Evolutionary conservation across 495 filamentous ascomycete species (phyloP).

Genomic region (Lindgomyces ingoldianus): DNA sequence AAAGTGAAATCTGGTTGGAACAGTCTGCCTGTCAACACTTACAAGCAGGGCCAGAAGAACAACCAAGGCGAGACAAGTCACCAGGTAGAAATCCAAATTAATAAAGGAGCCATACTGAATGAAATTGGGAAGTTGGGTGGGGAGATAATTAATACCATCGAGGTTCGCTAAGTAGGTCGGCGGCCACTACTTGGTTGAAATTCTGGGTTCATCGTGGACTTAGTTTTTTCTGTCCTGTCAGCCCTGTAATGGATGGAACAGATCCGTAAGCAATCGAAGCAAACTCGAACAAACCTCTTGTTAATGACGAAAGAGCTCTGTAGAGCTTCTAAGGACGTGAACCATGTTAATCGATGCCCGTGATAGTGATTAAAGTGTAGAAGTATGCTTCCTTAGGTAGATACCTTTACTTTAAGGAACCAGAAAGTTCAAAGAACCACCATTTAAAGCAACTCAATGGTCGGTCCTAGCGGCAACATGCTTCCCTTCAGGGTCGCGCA

Average conservation of each 20-base stretch:
- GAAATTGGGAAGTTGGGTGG: conserved; percentile 76
- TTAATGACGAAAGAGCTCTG: not conserved
- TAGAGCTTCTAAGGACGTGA: not conserved
- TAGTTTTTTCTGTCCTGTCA: no score
- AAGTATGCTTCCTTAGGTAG: no score
- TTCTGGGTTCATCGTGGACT: no score
- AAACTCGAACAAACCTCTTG: no score
- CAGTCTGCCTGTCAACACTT: conserved; percentile 56
- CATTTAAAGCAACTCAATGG: no score
- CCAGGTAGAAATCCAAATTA: conserved; percentile 58
- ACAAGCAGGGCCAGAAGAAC: conserved; percentile 28
- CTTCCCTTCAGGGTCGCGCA: no score
- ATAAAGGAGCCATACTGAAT: conserved; percentile 70
- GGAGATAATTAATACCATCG: conserved; percentile 51
- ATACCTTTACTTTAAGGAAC: no score
- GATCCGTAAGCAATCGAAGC: no score
- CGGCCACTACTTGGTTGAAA: not conserved
- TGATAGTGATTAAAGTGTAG: no score
- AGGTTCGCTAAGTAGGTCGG: not conserved
- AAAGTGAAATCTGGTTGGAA: conserved; percentile 70
- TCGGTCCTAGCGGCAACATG: no score
- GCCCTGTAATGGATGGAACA: no score
- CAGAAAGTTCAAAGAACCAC: no score
- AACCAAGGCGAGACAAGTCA: conserved; percentile 30
- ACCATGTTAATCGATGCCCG: not conserved